These are phyloP conservation scores for Aspergillus sp. DNA, from an alignment of 2,329 filamentous ascomycete species.

Conservation along the genomic window DNA sequence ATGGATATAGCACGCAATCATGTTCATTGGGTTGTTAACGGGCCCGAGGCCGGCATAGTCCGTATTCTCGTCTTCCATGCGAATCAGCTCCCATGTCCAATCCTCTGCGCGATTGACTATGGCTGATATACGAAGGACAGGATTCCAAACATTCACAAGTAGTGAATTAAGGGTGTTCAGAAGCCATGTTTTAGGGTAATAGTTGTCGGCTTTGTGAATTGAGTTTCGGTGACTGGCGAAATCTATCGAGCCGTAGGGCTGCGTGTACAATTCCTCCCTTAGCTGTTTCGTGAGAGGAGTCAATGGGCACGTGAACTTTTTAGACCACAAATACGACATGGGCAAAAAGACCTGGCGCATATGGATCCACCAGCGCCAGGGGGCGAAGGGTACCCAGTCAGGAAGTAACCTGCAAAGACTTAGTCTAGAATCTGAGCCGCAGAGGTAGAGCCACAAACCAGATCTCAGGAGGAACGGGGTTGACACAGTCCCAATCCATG, in stretches of 20 bases:
- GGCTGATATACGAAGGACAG: conserved; percentile 67
- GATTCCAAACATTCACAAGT: conserved; percentile 76
- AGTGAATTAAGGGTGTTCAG: conserved; percentile 77
- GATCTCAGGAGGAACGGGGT: conserved; percentile 87
- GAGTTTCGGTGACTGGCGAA: conserved; percentile 78
- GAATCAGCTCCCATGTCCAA: conserved; percentile 78
- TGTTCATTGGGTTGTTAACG: conserved; percentile 87
- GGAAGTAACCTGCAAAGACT: conserved; percentile 62
- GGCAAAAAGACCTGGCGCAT: conserved; percentile 95
- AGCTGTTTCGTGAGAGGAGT: conserved; percentile 72
- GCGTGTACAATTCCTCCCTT: conserved; percentile 76
- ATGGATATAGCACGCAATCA: conserved; percentile 78
- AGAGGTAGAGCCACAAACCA: conserved; percentile 56
- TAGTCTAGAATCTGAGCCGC: conserved; percentile 7
- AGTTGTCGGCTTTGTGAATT: conserved; percentile 79
- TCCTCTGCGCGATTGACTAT: conserved; percentile 72
- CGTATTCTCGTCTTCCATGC: conserved; percentile 92
- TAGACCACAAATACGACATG: conserved; percentile 88
- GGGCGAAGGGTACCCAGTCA: conserved; percentile 84
- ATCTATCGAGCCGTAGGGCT: conserved; percentile 74
- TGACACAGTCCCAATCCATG: conserved; percentile 86
- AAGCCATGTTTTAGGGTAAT: conserved; percentile 85
- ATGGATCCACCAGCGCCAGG: conserved; percentile 97
- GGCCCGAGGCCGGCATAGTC: conserved; percentile 83
- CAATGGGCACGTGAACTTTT: conserved; percentile 73